These are phyloP conservation scores for Lentinus brumalis DNA, from an alignment of 768 basidiomycete species.

Conservation along the genomic window DNA sequence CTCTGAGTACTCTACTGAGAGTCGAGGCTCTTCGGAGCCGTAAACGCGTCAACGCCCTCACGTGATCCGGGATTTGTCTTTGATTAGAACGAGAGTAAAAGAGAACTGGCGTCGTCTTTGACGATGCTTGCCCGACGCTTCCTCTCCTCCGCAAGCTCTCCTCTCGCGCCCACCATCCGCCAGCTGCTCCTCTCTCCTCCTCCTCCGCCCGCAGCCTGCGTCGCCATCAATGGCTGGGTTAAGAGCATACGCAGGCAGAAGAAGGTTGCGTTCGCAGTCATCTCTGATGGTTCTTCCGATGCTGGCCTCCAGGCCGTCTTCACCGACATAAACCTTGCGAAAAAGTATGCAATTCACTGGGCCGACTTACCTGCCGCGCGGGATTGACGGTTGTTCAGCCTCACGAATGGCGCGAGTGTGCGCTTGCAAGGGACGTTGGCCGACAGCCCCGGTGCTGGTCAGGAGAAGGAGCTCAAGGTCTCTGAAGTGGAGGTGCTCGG, in stretches of 20 bases:
- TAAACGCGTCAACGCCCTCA: too few species aligned
- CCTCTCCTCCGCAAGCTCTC: slow-evolving; percentile 23
- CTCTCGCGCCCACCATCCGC: slow-evolving; percentile 35
- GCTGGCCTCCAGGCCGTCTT: slow-evolving; percentile 82
- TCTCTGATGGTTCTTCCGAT: slow-evolving; percentile 78
- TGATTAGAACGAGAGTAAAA: too few species aligned
- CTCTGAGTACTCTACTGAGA: too few species aligned
- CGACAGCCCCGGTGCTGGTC: slow-evolving; percentile 50
- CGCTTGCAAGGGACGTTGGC: slow-evolving; percentile 47
- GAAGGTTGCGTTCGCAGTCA: slow-evolving; percentile 79
- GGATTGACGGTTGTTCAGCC: background rate
- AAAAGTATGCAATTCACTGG: slow-evolving; percentile 30
- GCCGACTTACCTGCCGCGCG: background rate
- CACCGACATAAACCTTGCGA: slow-evolving; percentile 39
- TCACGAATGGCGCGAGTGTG: slow-evolving; percentile 61
- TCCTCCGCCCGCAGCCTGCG: slow-evolving; percentile 13
- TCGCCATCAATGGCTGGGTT: slow-evolving; percentile 78
- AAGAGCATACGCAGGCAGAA: slow-evolving; percentile 87
- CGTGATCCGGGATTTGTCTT: too few species aligned
- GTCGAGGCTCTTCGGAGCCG: too few species aligned
- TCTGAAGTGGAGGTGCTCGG: slow-evolving; percentile 52
- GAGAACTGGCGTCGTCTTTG: background rate
- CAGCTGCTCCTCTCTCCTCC: slow-evolving; percentile 36
- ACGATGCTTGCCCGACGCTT: slow-evolving; percentile 29
- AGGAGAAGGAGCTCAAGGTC: slow-evolving; percentile 54